phyloP scores from a whole-genome alignment of 495 filamentous ascomycete species.

The Penicillium egyptiacum region DNA sequence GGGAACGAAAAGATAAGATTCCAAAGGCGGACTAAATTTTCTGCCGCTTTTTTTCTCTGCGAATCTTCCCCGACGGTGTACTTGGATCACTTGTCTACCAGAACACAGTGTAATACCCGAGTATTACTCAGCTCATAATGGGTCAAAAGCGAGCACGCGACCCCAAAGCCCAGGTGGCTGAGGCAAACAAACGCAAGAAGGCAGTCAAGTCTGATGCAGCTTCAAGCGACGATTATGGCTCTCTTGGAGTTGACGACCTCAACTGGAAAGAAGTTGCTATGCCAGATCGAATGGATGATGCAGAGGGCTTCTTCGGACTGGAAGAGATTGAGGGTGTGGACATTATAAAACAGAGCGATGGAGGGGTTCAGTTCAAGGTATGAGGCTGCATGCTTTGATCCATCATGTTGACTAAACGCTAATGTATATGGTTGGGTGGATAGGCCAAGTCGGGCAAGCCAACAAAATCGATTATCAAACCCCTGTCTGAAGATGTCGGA shows the following conservation, averaged over 20 bases:
- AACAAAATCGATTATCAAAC: conserved; percentile 39
- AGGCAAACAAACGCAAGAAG: conserved; percentile 55
- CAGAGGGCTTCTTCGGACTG: conserved; percentile 90
- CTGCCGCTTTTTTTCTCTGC: conserved; percentile 41
- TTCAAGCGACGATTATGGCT: conserved; percentile 25
- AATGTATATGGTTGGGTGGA: conserved; percentile 2
- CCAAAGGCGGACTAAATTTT: conserved; percentile 36
- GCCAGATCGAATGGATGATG: conserved; percentile 85
- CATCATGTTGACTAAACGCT: not conserved
- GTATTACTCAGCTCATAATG: conserved; percentile 27
- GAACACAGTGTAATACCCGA: conserved; percentile 2
- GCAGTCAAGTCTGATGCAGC: conserved; percentile 30
- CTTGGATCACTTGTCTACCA: conserved; percentile 14
- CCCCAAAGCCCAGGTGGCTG: conserved; percentile 28
- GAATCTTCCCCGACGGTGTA: conserved; percentile 14
- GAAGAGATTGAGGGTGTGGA: conserved; percentile 93
- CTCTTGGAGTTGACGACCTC: conserved; percentile 61
- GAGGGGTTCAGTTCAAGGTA: conserved; percentile 52
- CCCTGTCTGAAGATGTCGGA: conserved; percentile 29
- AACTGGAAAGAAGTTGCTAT: conserved; percentile 80
- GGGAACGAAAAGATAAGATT: conserved; percentile 42
- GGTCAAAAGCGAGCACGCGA: conserved; percentile 53
- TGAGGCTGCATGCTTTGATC: conserved; percentile 1
- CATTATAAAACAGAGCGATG: conserved; percentile 53
- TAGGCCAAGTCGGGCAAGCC: conserved; percentile 41